Evolutionary conservation across 768 basidiomycete genomes (phyloP), one percentile per base, ranked within the genome.

Genomic region (Boletus insuetus): DNA sequence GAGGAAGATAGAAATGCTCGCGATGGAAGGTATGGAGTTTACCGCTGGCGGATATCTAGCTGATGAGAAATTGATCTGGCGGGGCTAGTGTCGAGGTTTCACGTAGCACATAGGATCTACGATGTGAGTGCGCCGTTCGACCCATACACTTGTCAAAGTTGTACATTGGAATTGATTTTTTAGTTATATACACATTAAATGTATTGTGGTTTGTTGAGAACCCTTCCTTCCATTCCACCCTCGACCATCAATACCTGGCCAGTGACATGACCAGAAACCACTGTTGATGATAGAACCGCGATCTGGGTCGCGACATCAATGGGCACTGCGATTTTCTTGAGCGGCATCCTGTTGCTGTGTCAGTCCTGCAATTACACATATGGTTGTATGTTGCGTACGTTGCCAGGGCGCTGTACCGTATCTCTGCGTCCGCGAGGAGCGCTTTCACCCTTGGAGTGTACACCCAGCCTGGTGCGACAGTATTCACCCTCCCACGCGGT

Each of bases 181-280:
- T 8, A 29, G 26, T 29, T 29, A 29, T 9, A 9, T 29, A 29
- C 13, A 14, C 34, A 6, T 26, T 31, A 70, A 4, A 54, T 0
- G 11, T 79, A 12, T 35, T 35, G 72, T 16, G 67, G 70, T 31
- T 56, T 66, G 58, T 82, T 80, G 56, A 81, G 64, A 32, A 82
- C 49, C 11, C 76, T 69, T 19, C 89, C 89, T 77, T 91, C 89
- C 88, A 89, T 89, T 3, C 89, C 89, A 3, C 88, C 89, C 44
- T 82, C 79, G 6, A 89, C 77, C 83, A 88, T 86, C 31, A 88
- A 63, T 7, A 85, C 79, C 60, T 88, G 81, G 0, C 88, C 88
- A 2, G 83, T 80, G n/a, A 90, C 77, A 62, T 90, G 88, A 0
- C 88, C 86, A 0, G 86, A 89, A 0, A 89, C 64, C 11, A 69